Percentiles rank a stretch among this genome's conserved stretches.
Conservation (phyloP, 805 yeast species). For the Saccharomycopsis microspora region DNA sequence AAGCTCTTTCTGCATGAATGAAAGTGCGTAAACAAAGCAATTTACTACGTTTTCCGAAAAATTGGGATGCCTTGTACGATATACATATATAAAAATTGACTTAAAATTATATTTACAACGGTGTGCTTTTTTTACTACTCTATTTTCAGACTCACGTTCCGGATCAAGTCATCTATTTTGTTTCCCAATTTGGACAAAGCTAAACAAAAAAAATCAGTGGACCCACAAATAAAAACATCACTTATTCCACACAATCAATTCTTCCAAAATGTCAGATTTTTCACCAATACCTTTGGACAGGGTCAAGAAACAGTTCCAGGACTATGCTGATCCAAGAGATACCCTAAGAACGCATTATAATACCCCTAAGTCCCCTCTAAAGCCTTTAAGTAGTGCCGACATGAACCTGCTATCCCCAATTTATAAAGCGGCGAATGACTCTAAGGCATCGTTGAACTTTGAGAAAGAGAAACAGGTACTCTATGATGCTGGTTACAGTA, state of each 20-base stretch:
- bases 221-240: background rate
- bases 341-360: too few relatives aligned
- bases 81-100: too few relatives aligned
- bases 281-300: constrained; percentile 16
- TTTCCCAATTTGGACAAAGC: background rate
- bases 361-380: too few relatives aligned
- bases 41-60: too few relatives aligned
- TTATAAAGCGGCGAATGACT: constrained; percentile 1
- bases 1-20: too few relatives aligned
- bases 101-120: too few relatives aligned
- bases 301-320: constrained; percentile 12
- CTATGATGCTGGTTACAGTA: constrained; percentile 31
- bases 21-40: too few relatives aligned
- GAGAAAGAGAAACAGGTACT: constrained; percentile 28
- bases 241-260: background rate
- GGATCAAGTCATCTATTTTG: background rate
- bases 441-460: constrained; percentile 7
- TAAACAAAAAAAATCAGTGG: background rate
- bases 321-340: background rate
- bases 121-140: too few relatives aligned
- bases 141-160: too few relatives aligned
- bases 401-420: background rate
- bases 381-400: background rate
- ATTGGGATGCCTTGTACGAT: too few relatives aligned
- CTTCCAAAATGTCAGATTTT: constrained; percentile 9